Evolutionary conservation across 208 protist species (phyloP).

Genomic region (Acanthamoeba sp.): DNA sequence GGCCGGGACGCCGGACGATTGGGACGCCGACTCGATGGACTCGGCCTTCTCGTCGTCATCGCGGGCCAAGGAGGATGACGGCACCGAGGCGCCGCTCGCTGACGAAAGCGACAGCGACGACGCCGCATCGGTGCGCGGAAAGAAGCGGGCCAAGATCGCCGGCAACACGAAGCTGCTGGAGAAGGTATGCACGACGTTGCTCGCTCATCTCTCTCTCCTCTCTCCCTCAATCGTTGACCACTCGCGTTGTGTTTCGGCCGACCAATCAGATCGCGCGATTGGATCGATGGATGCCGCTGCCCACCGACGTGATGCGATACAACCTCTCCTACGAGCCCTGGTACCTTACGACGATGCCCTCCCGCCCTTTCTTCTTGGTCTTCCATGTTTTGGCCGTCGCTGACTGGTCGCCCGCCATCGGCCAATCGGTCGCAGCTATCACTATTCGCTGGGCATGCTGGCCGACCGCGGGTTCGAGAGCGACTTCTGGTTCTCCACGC

Average conservation of each 20-base stretch:
- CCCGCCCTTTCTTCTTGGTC: too few species aligned
- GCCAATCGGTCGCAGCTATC: neutral
- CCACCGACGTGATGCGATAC: neutral
- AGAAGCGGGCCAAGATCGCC: neutral
- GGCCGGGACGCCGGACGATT: neutral
- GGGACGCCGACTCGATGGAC: neutral
- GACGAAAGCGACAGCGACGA: constrained; percentile 26
- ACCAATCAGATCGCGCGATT: neutral
- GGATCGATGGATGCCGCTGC: neutral
- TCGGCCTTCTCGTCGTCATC: too few species aligned
- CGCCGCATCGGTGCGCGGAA: neutral
- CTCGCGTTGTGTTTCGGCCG: neutral
- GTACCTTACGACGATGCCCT: too few species aligned
- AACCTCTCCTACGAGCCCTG: constrained; percentile 12
- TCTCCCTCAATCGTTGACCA: neutral
- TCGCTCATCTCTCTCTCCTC: too few species aligned
- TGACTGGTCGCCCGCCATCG: neutral
- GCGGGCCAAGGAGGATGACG: neutral
- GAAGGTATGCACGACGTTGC: neutral
- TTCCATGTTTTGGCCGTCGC: too few species aligned
- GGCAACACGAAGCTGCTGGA: constrained; percentile 7
- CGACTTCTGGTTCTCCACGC: constrained; percentile 13
- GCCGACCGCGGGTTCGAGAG: neutral
- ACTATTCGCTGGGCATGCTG: neutral
- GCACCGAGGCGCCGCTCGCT: neutral